Evolutionary conservation across 2,329 filamentous ascomycete species (phyloP), one percentile per base, ranked within the genome.

Genomic region (Basipetospora chlamydospora): DNA sequence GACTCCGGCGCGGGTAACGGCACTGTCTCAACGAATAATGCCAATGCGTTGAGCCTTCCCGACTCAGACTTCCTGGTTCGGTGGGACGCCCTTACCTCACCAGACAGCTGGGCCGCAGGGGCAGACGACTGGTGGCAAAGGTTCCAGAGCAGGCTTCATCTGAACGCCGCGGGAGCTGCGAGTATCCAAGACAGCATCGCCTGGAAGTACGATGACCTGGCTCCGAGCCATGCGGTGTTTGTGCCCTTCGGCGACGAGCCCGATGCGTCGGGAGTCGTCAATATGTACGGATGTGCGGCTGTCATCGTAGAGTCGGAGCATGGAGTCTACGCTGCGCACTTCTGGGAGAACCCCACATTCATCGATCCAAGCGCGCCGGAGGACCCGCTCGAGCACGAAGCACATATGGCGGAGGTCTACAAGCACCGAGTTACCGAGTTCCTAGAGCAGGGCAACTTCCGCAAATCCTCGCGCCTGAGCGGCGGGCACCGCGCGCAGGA

Each of bases 331-430:
- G 12, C 25, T 10, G 37, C 22, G 5, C 30, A 33, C 23, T 33
- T 33, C 22, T 38, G 22, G 22, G 29, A 38, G 16, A n/a, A 15
- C 9, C 37, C 37, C 22, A 33, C 37, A 6, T 38, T 38, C 20
- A 25, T 5, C 9, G 25, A 20, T n/a, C 37, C 37, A 6, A 15
- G 16, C 13, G 15, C 10, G 5, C 5, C 13, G 13, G 17, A 33
- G 15, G 30, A 29, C 15, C n/a, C 22, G 8, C 11, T 13, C 8
- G 13, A 9, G n/a, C 31, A 29, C 23, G 37, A 33, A 15, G n/a
- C 12, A 17, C 10, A 33, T 12, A 11, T 21, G 29, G 18, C 17
- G 11, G 22, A 23, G 22, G 6, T 23, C 11, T 36, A 29, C 16
- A 20, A 33, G 16, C 16, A 29, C 12, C 29, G 37, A 13, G 37